Base-by-base conservation (phyloP, 225 moss, liverwort and hornwort genomes). In the Rhytidiadelphus loreus region DNA sequence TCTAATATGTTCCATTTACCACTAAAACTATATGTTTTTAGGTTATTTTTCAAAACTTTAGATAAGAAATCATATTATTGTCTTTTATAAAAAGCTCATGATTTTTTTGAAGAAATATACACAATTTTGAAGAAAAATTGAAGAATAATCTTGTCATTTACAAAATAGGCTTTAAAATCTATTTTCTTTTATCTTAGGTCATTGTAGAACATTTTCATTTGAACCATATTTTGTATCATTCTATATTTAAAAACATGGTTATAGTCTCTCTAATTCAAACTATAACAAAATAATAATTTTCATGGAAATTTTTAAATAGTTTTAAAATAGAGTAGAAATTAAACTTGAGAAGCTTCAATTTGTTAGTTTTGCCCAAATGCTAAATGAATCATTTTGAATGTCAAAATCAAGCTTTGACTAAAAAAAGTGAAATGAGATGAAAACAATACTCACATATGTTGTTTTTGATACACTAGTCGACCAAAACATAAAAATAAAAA, bases 361-460 rank as follows among this genome's bases (percentile, higher is more conserved):
- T 72, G 1, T 44, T 16, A 28, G 5, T 26, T 44, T 39, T 72
- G 28, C 1, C 44, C 28, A 72, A 44, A 44, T 28, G 28, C 17
- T 72, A 71, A n/a, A n/a, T n/a, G n/a, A n/a, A n/a, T n/a, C n/a
- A n/a, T n/a, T n/a, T n/a, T n/a, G n/a, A n/a, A n/a, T 69, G 41
- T 14, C 14, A 39, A 41, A 69, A 70, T 70, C 25, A 70, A 70
- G 3, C 15, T 41, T 41, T 25, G 41, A 15, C 3, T 41, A 15
- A 15, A 41, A 25, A 20, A 41, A 15, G 14, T 5, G 26, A 41
- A 41, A 2, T 12, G 4, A 7, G 12, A 12, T 12, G n/a, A 68
- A n/a, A 0, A 22, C 22, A 41, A 8, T 14, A 70, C 1, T 41
- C 0, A 41, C 0, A 4, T 15, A 14, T 25, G 41, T 24, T 24